Evolutionary conservation across 2,329 filamentous ascomycete species (phyloP), one percentile per base, ranked within the genome.

Genomic region (Monilinia aucupariae): DNA sequence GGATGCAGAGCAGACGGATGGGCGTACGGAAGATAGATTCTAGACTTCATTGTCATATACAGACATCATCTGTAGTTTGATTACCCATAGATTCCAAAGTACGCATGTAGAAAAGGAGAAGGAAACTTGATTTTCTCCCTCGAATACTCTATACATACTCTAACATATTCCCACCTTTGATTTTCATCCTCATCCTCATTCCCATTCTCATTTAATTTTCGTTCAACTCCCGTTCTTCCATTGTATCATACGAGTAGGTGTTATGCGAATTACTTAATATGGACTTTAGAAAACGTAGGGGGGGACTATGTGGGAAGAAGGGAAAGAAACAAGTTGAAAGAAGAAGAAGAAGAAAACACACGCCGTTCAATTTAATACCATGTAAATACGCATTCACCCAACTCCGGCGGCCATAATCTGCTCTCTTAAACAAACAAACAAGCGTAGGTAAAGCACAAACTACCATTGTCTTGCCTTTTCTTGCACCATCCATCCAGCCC

Each of bases 331-430:
- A 53, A 37, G 17, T 12, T 34, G 20, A 53, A 53, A 13, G 30
- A n/a, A 30, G 34, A 41, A 53, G 48, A 34, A 56, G 27, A 58
- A 43, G 37, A 39, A 47, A 54, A 59, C 54, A 59, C 54, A 63
- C 54, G 61, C 61, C 61, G 20, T 32, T 63, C 61, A 63, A 63
- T 63, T 63, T 63, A 63, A 59, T 63, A 63, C 61, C 54, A 63
- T 59, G 52, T 63, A 63, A 62, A 62, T 52, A 63, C 43, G 62
- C 59, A 45, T 32, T 34, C 27, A 59, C 72, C 71, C 70, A 73
- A 74, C 72, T 73, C 73, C 73, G 62, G 67, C 53, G 43, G 17
- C 71, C 70, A 72, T 67, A 71, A 71, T 64, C 68, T 70, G 67
- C 67, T 70, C 67, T 69, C 69, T 34, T 56, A 70, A 68, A 68